phyloP scores from a whole-genome alignment of 202 grass and related monocot genomes.

The Cymbopogon flexuosus region DNA sequence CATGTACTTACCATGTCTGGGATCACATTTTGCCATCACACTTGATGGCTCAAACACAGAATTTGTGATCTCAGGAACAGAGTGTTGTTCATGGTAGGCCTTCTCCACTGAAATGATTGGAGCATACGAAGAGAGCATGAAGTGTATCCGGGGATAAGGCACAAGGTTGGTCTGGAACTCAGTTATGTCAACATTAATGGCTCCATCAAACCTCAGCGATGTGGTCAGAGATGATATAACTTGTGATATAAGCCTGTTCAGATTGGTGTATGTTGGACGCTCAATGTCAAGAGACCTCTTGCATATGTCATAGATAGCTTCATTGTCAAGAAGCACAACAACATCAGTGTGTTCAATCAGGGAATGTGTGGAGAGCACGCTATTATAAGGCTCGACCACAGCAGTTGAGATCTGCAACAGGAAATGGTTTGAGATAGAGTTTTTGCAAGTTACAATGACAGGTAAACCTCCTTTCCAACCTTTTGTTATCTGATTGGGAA shows the following conservation, averaged over 20 bases:
- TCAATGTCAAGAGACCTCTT: conserved; percentile 64
- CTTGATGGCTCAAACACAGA: conserved; percentile 63
- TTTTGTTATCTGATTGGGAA: neutral
- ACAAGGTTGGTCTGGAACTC: conserved; percentile 92
- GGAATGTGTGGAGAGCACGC: conserved; percentile 70
- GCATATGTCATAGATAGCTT: conserved; percentile 82
- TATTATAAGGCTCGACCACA: conserved; percentile 79
- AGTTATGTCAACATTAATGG: conserved; percentile 84
- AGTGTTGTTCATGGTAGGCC: conserved; percentile 77
- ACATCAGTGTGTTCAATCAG: conserved; percentile 71
- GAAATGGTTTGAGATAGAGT: neutral
- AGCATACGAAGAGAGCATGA: conserved; percentile 83
- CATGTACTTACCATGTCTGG: conserved; percentile 82
- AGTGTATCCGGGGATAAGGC: conserved; percentile 72
- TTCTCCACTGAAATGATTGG: conserved; percentile 76
- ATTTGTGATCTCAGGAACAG: conserved; percentile 80
- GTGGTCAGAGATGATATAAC: conserved; percentile 78
- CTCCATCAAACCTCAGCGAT: conserved; percentile 64
- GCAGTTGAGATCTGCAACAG: conserved; percentile 64
- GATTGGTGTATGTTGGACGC: conserved; percentile 71
- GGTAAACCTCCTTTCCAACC: neutral
- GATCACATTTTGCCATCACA: conserved; percentile 79
- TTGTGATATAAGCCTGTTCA: conserved; percentile 71
- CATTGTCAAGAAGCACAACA: conserved; percentile 62
- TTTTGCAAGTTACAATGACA: neutral